Percentiles rank a stretch among this genome's conserved stretches.
Conservation (phyloP, 1,139 yeast species). For the Taphrina sp. region DNA sequence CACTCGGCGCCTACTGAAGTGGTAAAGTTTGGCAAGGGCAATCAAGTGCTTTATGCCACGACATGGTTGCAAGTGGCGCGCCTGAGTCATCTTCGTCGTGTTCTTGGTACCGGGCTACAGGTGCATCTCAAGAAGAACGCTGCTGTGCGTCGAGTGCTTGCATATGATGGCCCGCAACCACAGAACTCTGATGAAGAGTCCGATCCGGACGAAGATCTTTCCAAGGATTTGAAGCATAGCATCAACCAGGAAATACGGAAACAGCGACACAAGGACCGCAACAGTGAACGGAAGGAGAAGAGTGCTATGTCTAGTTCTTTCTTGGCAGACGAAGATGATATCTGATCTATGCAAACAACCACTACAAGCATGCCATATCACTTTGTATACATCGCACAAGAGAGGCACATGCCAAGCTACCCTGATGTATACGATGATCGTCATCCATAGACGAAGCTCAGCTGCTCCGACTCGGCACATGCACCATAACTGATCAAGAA, state of each 20-base stretch:
- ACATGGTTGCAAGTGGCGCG: slow-evolving; percentile 38
- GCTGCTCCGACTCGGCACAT: too few relatives aligned
- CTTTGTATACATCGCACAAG: too few relatives aligned
- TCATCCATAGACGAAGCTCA: too few relatives aligned
- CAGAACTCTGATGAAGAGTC: slow-evolving; percentile 33
- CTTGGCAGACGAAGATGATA: slow-evolving; percentile 22
- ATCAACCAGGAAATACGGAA: slow-evolving; percentile 31
- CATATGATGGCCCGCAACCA: slow-evolving; percentile 36
- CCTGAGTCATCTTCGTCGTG: slow-evolving; percentile 36
- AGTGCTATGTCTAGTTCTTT: slow-evolving; percentile 30
- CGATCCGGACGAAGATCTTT: slow-evolving; percentile 25
- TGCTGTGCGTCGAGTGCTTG: slow-evolving; percentile 36
- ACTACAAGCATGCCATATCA: too few relatives aligned
- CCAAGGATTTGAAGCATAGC: slow-evolving; percentile 27
- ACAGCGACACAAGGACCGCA: slow-evolving; percentile 33
- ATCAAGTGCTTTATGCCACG: slow-evolving; percentile 34
- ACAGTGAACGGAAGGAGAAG: slow-evolving; percentile 22
- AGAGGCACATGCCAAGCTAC: too few relatives aligned
- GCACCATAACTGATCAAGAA: too few relatives aligned
- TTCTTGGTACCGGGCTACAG: slow-evolving; percentile 38
- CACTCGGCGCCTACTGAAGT: slow-evolving; percentile 32
- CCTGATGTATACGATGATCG: too few relatives aligned
- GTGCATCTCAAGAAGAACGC: slow-evolving; percentile 37
- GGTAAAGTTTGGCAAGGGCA: slow-evolving; percentile 35
- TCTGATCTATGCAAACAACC: too few relatives aligned